Base-by-base conservation (phyloP, 345 rosid species). In the Salix purpurea region DNA sequence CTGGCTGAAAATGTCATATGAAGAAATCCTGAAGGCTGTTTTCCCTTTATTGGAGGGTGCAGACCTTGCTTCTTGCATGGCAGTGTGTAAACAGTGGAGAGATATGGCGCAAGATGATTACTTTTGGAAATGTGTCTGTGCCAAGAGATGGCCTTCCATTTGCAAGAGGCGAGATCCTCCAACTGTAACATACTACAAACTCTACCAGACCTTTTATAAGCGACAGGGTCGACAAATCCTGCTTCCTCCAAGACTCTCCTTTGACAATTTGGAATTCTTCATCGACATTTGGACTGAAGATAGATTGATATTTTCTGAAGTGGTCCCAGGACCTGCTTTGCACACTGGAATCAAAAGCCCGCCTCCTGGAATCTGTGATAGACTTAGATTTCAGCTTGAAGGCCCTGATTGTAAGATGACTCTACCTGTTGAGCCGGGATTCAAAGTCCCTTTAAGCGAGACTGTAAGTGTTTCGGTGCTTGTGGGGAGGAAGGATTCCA, bases 71-170 rank as follows among this genome's bases (percentile, higher is more conserved):
- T 82, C 92, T 56, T 96, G 98, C 76, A 89, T 92, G 96, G 81
- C 67, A 3, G 99, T 96, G 19, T 85, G 88, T 76, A 96, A 82
- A 85, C 91, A 87, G 36, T 96, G 99, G 99, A 92, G 91, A 87
- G 86, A 81, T 54, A 42, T 88, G 65, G 94, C 96, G 1, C 83
- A 60, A 58, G 99, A 96, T 42, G 99, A 96, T 81, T 96, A 89
- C 83, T 84, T 91, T n/a, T 96, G 99, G 99, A 96, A 91, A 86
- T 89, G 93, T 36, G 75, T 85, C 19, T 93, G 99, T 78, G 89
- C 91, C 23, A 91, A 86, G 87, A 87, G 85, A 85, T 96, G 99
- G 99, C 99, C 98, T 77, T 93, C 97, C 1, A 76, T 90, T 82
- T 91, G 96, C 88, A 93, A 90, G 85, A 89, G 87, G 19, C 84